Evolutionary conservation across 2,329 filamentous ascomycete species (phyloP).

Genomic region (Pseudocercospora musae): DNA sequence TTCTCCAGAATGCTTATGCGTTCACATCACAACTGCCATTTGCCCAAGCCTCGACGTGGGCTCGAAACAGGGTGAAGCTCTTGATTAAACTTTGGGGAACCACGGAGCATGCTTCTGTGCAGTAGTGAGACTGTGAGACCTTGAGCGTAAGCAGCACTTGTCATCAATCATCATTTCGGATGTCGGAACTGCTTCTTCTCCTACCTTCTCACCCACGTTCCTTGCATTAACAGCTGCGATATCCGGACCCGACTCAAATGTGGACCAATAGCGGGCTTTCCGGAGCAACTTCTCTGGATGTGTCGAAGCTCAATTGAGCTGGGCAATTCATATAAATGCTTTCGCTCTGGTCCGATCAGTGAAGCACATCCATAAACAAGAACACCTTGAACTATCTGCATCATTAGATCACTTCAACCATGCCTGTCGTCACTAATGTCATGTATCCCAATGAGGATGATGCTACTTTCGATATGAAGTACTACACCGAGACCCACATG

Average conservation of each 20-base stretch:
- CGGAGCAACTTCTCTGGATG: not conserved
- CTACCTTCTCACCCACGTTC: not conserved
- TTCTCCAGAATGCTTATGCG: not conserved
- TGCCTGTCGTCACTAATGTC: not conserved
- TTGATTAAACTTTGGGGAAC: not conserved
- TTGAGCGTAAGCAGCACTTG: not conserved
- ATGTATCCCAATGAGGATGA: not conserved
- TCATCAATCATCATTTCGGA: not conserved
- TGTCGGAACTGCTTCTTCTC: not conserved
- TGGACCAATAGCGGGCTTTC: not conserved
- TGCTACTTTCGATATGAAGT: not conserved
- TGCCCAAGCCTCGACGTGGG: not conserved
- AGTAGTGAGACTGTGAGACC: too few species aligned
- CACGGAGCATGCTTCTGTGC: not conserved
- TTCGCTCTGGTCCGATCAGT: not conserved
- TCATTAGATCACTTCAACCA: not conserved
- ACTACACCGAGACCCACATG: not conserved
- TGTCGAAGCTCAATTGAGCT: not conserved
- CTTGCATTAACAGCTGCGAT: not conserved
- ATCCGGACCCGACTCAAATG: not conserved
- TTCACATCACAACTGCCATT: not conserved
- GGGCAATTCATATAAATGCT: not conserved
- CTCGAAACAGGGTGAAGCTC: not conserved
- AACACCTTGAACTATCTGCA: not conserved
- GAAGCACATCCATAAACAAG: not conserved